Percentiles rank a stretch among this genome's conserved stretches.
phyloP scores from a whole-genome alignment of 2,329 filamentous ascomycete species.

The Verticillium zaregamsianum region DNA sequence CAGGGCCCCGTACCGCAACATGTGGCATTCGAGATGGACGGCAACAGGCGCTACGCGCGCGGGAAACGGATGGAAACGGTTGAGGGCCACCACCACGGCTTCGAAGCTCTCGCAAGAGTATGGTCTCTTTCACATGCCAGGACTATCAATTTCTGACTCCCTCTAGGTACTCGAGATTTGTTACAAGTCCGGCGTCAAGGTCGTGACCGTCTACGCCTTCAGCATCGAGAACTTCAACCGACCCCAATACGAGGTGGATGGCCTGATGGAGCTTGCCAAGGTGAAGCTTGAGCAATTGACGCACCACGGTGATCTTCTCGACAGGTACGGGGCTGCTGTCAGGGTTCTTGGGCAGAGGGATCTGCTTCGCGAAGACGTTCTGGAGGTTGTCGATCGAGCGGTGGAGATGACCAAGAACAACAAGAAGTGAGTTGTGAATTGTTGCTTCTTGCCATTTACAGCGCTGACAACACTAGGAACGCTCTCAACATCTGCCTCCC shows the following conservation, averaged over 20 bases:
- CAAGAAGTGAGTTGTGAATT: conserved; percentile 53
- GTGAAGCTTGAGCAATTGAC: conserved; percentile 88
- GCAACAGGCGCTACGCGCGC: conserved; percentile 88
- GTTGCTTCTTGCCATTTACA: too few relatives aligned
- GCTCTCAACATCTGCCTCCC: conserved; percentile 94
- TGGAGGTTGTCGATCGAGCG: conserved; percentile 82
- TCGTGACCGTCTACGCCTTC: conserved; percentile 97
- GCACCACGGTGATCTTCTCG: conserved; percentile 88
- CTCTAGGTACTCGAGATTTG: conserved; percentile 86
- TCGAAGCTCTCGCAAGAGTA: conserved; percentile 88
- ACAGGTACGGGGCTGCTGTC: conserved; percentile 86
- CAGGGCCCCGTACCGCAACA: conserved; percentile 92
- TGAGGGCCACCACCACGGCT: conserved; percentile 92
- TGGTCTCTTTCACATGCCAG: conserved; percentile 19
- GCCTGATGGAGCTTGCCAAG: conserved; percentile 96
- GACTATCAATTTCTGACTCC: conserved; percentile 11
- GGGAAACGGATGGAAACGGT: conserved; percentile 92
- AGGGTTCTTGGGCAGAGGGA: conserved; percentile 81
- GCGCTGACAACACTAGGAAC: conserved; percentile 31
- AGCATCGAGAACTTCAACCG: conserved; percentile 99
- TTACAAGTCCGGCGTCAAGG: conserved; percentile 95
- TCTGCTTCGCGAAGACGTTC: conserved; percentile 79
- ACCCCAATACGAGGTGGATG: conserved; percentile 93
- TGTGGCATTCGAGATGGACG: conserved; percentile 99
- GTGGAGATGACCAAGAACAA: conserved; percentile 85